phyloP scores from a whole-genome alignment of 148 eudicot species.

The Camellia japonica region DNA sequence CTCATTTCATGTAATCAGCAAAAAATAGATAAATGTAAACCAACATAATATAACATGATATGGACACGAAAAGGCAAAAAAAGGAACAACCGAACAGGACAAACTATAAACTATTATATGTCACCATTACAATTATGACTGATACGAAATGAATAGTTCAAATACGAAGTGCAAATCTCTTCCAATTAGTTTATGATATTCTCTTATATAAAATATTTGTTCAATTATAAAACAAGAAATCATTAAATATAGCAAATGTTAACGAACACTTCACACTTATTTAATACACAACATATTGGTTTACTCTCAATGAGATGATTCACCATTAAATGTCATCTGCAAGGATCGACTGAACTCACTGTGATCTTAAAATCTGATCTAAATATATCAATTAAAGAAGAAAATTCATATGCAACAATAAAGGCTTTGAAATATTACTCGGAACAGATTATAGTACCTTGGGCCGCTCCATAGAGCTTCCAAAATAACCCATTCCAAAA shows the following conservation, averaged over 20 bases:
- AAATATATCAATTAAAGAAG: neutral
- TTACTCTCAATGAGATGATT: neutral
- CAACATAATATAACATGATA: neutral
- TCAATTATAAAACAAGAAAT: neutral
- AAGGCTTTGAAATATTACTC: neutral
- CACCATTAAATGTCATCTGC: too few relatives aligned
- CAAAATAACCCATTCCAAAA: slow-evolving; percentile 89
- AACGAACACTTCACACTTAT: neutral
- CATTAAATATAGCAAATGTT: neutral
- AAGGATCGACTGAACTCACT: neutral
- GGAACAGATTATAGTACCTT: slow-evolving; percentile 46
- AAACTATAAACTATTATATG: neutral
- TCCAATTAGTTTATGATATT: neutral
- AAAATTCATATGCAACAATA: neutral
- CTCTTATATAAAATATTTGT: neutral
- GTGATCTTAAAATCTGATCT: neutral
- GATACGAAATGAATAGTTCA: neutral
- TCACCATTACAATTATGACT: neutral
- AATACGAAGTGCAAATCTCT: neutral
- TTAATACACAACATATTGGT: neutral
- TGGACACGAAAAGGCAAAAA: neutral
- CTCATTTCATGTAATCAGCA: neutral
- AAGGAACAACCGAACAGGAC: neutral
- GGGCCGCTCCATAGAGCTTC: slow-evolving; percentile 79
- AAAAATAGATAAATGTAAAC: neutral